These are phyloP conservation scores for Pichia sp. DNA, from an alignment of 1,139 yeast genomes.

Conservation along the genomic window DNA sequence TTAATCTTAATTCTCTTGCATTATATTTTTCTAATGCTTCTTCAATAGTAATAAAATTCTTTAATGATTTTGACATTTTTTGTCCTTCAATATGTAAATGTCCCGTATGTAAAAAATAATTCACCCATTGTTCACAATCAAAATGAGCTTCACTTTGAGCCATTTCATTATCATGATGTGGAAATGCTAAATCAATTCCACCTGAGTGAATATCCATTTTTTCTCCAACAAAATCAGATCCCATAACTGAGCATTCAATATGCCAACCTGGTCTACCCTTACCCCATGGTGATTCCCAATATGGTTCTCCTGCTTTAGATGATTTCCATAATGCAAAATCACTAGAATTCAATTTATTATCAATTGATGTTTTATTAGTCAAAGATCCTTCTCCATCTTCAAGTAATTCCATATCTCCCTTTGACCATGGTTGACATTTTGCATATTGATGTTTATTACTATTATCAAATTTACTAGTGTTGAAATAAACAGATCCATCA, in stretches of 20 bases:
- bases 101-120: constrained; percentile 93
- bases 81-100: constrained; percentile 97
- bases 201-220: constrained; percentile 94
- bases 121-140: constrained; percentile 90
- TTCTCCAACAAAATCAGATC: constrained; percentile 77
- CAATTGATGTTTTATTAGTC: constrained; percentile 37
- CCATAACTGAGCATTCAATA: constrained; percentile 99
- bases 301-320: constrained; percentile 95
- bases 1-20: constrained; percentile 79
- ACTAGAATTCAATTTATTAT: constrained; percentile 61
- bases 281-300: constrained; percentile 96
- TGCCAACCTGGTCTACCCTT: constrained; percentile 99
- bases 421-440: constrained; percentile 97
- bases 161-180: constrained; percentile 98
- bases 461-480: constrained; percentile 74
- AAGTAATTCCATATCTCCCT: constrained; percentile 77
- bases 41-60: constrained; percentile 90
- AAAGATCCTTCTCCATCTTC: constrained; percentile 96
- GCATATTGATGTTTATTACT: constrained; percentile 77
- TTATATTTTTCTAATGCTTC: constrained; percentile 72
- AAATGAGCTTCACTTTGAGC: constrained; percentile 96
- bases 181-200: constrained; percentile 95
- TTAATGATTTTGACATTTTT: constrained; percentile 92
- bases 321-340: constrained; percentile 98
- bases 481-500: constrained; percentile 94